These are phyloP conservation scores for Urtica urens DNA, from an alignment of 306 rosid genomes.

Conservation along the genomic window DNA sequence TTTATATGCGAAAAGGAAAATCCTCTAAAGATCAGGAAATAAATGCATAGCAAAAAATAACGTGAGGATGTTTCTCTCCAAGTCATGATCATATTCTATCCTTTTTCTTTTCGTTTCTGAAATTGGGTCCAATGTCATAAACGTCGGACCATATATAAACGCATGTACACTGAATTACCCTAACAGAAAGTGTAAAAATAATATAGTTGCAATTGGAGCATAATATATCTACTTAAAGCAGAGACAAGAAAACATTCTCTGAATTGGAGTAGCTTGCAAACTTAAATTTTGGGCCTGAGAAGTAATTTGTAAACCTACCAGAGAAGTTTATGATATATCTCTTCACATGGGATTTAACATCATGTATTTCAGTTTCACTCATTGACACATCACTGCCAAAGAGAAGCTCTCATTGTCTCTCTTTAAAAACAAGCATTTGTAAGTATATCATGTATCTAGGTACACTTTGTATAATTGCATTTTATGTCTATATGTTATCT, in stretches of 20 bases:
- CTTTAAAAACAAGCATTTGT: too few species aligned
- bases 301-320: conserved; percentile 7
- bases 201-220: neutral
- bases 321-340: neutral
- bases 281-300: neutral
- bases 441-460: too few species aligned
- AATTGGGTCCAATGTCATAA: too few species aligned
- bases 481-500: too few species aligned
- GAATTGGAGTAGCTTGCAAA: neutral
- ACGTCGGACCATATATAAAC: too few species aligned
- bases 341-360: conserved; percentile 4
- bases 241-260: conserved; percentile 12
- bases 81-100: neutral
- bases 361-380: conserved; percentile 9
- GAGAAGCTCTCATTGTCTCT: too few species aligned
- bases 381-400: neutral
- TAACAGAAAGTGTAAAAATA: too few species aligned
- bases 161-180: too few species aligned
- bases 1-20: too few species aligned
- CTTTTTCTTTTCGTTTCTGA: neutral
- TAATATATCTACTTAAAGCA: neutral
- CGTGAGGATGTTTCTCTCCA: neutral
- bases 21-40: too few species aligned
- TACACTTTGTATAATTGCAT: too few species aligned
- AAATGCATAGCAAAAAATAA: too few species aligned